Evolutionary conservation across 495 filamentous ascomycete species (phyloP), one percentile per base, ranked within the genome.

Genomic region (Letharia lupina): DNA sequence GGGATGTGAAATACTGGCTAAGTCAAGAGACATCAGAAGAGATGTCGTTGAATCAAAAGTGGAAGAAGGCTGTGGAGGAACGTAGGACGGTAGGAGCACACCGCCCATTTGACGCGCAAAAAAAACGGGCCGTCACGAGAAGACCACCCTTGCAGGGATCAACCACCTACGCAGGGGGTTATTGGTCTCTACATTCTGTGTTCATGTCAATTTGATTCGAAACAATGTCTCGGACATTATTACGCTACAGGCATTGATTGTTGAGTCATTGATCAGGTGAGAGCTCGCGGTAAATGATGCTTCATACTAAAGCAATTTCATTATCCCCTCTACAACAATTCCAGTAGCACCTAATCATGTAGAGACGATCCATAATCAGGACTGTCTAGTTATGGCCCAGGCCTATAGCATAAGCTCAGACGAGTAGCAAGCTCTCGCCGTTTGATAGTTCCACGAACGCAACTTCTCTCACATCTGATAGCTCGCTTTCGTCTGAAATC

Each of bases 361-460:
- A 60, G 12, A 60, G 37, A 60, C 12, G 28, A 7, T 54, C 12
- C 28, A 54, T 54, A 5, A 33, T 33, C 50, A 54, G 23, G 0
- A 16, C n/a, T 54, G 50, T 54, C 50, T 33, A 31, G 5, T 33
- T 45, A 7, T 28, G n/a, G 23, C 18, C 11, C 6, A 65, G 8
- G 33, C 44, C 13, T 33, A 4, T 20, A 37, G 23, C n/a, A 18
- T 28, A 28, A 35, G 8, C 23, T 66, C 40, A 61, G 42, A 28
- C 58, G 64, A 81, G 57, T 13, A 80, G 65, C 62, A 75, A 64
- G 62, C 78, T 80, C 70, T 80, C 78, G 10, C 79, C 79, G 64
- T 77, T 81, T 40, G 62, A 65, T 37, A 81, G 63, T 31, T 79
- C 74, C 50, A 73, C 71, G 73, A 79, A 80, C 20, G 71, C 68